Evolutionary conservation across 306 rosid genomes (phyloP), one percentile per base, ranked within the genome.

Genomic region (Malus sylvestris): DNA sequence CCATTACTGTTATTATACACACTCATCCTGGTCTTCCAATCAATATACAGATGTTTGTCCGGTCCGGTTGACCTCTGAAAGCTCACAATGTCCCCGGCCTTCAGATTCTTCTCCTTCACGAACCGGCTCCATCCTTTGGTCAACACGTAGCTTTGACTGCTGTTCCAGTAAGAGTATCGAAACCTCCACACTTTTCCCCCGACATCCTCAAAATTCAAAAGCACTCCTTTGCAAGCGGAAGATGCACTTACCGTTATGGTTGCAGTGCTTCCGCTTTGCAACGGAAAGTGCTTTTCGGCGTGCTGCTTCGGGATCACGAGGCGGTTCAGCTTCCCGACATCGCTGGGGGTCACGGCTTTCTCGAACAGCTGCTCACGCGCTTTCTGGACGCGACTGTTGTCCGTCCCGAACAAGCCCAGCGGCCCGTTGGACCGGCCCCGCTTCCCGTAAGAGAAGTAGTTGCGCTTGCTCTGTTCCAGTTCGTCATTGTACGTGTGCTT

Each of bases 101-200:
- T 90, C 4, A 95, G 83, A 30, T 80, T 86, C 88, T 95, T 95
- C 77, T 95, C 99, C 72, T 90, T 95, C 30, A 95, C 99, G 85
- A 95, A 95, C 83, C 99, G 88, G 91, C 96, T 92, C 99, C 99
- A 95, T 1, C 99, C 99, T 60, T 95, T 95, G 0, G 99, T 95
- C 10, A 95, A 66, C 68, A 95, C 98, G 42, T 95, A 95, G 74
- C 98, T 95, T 78, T 94, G 98, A 81, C 98, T 95, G 42, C 98
- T 95, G 7, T 95, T 95, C 99, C 99, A 95, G 64, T 95, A 95
- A 4, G 99, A 95, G 83, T 95, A 95, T 40, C 99, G 81, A 58
- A 95, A 95, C 76, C 99, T 80, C 99, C 99, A 95, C 25, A 95
- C 97, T 82, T 95, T 95, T 44, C 99, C 97, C 53, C 92, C 99